Base-by-base conservation (phyloP, 1,284 basidiomycete species). In the Pseudozyma hubeiensis region DNA sequence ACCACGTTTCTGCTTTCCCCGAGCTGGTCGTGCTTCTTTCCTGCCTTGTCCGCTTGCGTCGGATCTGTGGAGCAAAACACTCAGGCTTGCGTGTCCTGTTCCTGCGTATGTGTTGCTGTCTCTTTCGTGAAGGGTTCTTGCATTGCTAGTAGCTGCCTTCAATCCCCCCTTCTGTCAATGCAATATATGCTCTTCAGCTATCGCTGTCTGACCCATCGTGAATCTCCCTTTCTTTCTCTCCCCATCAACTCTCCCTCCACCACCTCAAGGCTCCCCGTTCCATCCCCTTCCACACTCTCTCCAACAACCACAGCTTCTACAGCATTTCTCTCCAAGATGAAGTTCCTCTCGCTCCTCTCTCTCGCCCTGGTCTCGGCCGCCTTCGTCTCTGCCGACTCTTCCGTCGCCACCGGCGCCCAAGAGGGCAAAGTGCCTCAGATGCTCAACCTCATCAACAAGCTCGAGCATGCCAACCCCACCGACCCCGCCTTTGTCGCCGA, bases 301-400 rank as follows among this genome's bases (percentile, higher is more conserved):
- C 16, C 48, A 35, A 30, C 47, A 39, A 31, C 39, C 43, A 57
- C 52, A 55, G 51, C 37, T 47, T 55, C 63, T 45, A 65, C 52
- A 60, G 58, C 53, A 56, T 24, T 41, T 30, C 3, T n/a, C 17
- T 7, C 19, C 39, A 48, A 11, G 4, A 68, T 68, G 59, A 68
- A 68, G 65, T 68, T 68, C 55, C 52, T 63, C 47, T 13, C 59
- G 6, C 59, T 68, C 48, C 59, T 68, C 10, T 52, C 59, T 11
- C 55, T 60, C 41, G 54, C 62, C 4, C 52, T 68, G 7, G 17
- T 56, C 34, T 54, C 51, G 5, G n/a, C 53, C 10, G 55, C 65
- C 11, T 17, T 61, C 9, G 65, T 63, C 8, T 50, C 51, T 5
- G 65, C 65, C 13, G 55, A 68, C 41, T 53, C 58, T 9, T 17